Evolutionary conservation across 2,329 filamentous ascomycete species (phyloP), one percentile per base, ranked within the genome.

Genomic region (Elsinoe arachidis): DNA sequence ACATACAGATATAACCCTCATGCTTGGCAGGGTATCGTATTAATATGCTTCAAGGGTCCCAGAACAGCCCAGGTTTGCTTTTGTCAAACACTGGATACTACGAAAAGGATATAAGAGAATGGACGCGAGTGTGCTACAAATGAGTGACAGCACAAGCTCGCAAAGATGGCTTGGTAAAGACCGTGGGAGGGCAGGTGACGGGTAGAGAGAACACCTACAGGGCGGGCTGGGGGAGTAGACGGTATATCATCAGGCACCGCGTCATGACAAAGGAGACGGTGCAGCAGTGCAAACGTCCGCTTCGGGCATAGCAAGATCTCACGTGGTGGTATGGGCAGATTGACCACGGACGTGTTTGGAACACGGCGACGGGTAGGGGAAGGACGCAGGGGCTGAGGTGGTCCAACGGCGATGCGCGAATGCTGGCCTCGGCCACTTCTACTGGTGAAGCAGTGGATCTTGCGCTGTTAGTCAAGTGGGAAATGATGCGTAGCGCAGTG

Each of bases 101-200:
- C 2, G 38, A 15, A 53, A 53, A 53, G 34, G 39, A 53, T 53
- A 53, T 55, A 56, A 56, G 54, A 34, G 54, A 56, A 41, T 56
- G 54, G 54, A 56, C 54, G 54, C 41, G 54, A 56, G 54, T 19
- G 54, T 56, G 54, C 30, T 53, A 30, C 41, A 46, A 56, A 56
- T 5, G 54, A 56, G 54, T 33, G 54, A 56, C 43, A 37, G 34
- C 54, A 56, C 54, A 46, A 33, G 26, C 41, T 37, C 33, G 54
- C 54, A 56, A 56, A 23, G 26, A 46, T 43, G 54, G 38, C 41
- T 38, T 35, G 54, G 43, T 33, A 49, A 56, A n/a, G 54, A 56
- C 47, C 26, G 54, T 56, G 54, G 41, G 34, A 33, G 39, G 54
- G 47, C 41, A 56, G 38, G 30, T 43, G 39, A 56, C 54, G 54